Evolutionary conservation across 2,329 filamentous ascomycete genomes (phyloP).

Genomic region (Ceratocystiopsis sp.): DNA sequence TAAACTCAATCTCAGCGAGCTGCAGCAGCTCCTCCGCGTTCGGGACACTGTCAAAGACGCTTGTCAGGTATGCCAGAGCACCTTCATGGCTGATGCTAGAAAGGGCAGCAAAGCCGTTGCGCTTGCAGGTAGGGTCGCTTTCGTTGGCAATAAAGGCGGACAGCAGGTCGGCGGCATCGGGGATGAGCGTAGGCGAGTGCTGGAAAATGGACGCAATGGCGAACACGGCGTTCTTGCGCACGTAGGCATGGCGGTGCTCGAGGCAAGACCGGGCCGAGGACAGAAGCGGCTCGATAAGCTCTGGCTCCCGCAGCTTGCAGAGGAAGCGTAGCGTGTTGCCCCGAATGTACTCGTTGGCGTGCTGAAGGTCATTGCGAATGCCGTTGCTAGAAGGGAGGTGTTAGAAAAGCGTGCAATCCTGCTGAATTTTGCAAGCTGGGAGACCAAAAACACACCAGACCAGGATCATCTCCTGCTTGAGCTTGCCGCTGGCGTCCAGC

Average conservation of each 20-base stretch:
- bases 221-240: slow-evolving; percentile 95
- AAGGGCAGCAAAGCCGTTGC: slow-evolving; percentile 89
- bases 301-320: slow-evolving; percentile 86
- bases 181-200: slow-evolving; percentile 81
- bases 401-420: slow-evolving; percentile 10
- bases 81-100: slow-evolving; percentile 86
- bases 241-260: slow-evolving; percentile 91
- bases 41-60: slow-evolving; percentile 80
- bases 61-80: slow-evolving; percentile 72
- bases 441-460: slow-evolving; percentile 53
- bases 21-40: slow-evolving; percentile 91
- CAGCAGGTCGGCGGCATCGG: slow-evolving; percentile 86
- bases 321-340: slow-evolving; percentile 97
- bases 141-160: slow-evolving; percentile 78
- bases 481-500: slow-evolving; percentile 75
- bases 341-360: slow-evolving; percentile 94
- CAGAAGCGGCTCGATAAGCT: slow-evolving; percentile 89
- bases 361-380: slow-evolving; percentile 92
- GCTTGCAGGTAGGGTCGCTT: slow-evolving; percentile 89
- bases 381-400: slow-evolving; percentile 52
- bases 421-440: not conserved
- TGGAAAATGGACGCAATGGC: slow-evolving; percentile 83
- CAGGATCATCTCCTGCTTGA: slow-evolving; percentile 99
- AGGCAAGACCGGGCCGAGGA: slow-evolving; percentile 84
- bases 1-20: slow-evolving; percentile 89